Base-by-base conservation (phyloP, 2,329 filamentous ascomycete species). In the Chaetomiaceae sp. region DNA sequence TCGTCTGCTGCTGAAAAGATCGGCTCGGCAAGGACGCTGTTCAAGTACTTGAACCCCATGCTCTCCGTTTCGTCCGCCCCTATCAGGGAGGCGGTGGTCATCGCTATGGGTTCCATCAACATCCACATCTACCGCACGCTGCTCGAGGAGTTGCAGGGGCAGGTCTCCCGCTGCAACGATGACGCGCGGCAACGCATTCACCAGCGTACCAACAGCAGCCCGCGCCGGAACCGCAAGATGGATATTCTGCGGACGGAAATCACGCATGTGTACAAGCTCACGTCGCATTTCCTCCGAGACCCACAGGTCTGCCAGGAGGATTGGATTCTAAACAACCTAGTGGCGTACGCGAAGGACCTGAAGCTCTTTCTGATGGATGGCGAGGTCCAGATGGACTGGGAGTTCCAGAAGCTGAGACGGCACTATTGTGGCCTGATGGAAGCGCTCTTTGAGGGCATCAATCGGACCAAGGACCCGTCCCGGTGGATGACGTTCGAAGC, bases 401-500 rank as follows among this genome's bases (percentile, higher is more conserved):
- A 91, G 54, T 96, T 95, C 59, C 90, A 96, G 62, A 92, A 88
- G 60, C 74, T 99, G 27, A 82, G 93, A 38, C 88, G 89, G 2
- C 89, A 97, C 65, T 99, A 95, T 66, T 99, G 95, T 65, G 91
- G 92, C 0, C 72, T 99, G 35, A 85, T 96, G 69, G 92, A 99
- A 65, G 88, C 91, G 53, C 73, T 99, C 0, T 99, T 96, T 58
- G 89, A 95, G 60, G 89, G 89, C 5, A 89, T 96, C 60, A 93
- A 92, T 60, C 81, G 85, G 45, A 89, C 89, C 0, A 84, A 83
- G 55, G 89, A 96, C 54, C 87, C 90, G 2, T 85, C 89, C 4
- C 81, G 89, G 27, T 99, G 93, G 92, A 93, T 99, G 82, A 91
- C 93, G 0, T 99, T 99, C 63, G 93, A 99, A 66, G 89, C 91